Percentiles rank a stretch among this genome's conserved stretches.
Conservation (phyloP, 2,329 filamentous ascomycete genomes). For the Pseudocercospora vitis region DNA sequence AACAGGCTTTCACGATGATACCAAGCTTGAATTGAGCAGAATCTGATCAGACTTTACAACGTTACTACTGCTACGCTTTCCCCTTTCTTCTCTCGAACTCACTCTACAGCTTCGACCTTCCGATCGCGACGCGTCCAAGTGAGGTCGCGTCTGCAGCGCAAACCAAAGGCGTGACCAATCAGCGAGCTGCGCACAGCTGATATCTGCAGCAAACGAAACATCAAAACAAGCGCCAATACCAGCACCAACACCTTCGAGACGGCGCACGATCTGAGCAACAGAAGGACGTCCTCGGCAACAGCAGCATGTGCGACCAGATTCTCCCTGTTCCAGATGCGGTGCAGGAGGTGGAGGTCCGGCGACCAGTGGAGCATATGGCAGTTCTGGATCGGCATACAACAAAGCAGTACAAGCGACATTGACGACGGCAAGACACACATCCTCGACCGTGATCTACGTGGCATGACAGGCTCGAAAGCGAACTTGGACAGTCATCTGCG, state of each 20-base stretch:
- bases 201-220: not conserved
- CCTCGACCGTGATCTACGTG: no score
- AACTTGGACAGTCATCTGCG: no score
- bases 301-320: not conserved
- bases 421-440: no score
- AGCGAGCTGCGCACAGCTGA: not conserved
- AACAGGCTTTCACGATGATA: constrained; percentile 32
- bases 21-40: constrained; percentile 28
- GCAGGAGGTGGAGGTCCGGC: no score
- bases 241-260: no score
- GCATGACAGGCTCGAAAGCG: no score
- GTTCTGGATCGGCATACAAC: no score
- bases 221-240: not conserved
- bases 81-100: not conserved
- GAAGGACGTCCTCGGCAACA: no score
- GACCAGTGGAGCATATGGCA: no score
- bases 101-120: not conserved
- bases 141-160: constrained; percentile 14
- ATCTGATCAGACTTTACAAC: constrained; percentile 29
- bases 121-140: constrained; percentile 2
- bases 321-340: no score
- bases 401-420: no score
- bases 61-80: constrained; percentile 18
- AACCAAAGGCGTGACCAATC: constrained; percentile 11
- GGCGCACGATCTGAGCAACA: no score